Percentiles rank a stretch among this genome's conserved stretches.
phyloP scores from a whole-genome alignment of 441 rosid genomes.

The Melastoma candidum region DNA sequence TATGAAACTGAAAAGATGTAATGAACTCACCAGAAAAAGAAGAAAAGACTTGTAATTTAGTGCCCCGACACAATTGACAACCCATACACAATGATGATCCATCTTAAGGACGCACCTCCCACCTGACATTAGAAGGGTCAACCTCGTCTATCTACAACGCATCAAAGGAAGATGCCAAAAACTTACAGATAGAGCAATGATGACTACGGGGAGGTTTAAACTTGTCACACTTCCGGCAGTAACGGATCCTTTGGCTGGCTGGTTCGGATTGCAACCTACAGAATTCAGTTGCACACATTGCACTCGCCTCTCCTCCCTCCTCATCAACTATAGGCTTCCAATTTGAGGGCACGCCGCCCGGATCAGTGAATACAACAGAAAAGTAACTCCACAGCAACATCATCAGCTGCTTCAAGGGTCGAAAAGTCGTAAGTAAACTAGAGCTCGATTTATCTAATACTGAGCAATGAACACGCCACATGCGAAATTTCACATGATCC shows the following conservation, averaged over 20 bases:
- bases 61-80: constrained; percentile 9
- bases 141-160: not conserved
- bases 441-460: too few species aligned
- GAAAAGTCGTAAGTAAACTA: too few species aligned
- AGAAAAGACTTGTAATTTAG: constrained; percentile 6
- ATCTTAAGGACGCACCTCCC: constrained; percentile 9
- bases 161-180: not conserved
- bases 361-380: constrained; percentile 62
- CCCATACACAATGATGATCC: constrained; percentile 9
- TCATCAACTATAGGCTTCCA: constrained; percentile 63
- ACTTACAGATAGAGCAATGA: constrained; percentile 11
- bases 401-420: constrained; percentile 35
- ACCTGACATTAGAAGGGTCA: constrained; percentile 3
- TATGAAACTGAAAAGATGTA: not conserved
- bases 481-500: too few species aligned
- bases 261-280: constrained; percentile 1
- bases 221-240: constrained; percentile 6
- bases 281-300: constrained; percentile 26
- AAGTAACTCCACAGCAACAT: constrained; percentile 84
- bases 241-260: not conserved
- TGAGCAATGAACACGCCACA: too few species aligned
- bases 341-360: constrained; percentile 67
- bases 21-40: constrained; percentile 4
- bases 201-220: constrained; percentile 5
- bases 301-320: constrained; percentile 58